Conservation (phyloP, 2,329 filamentous ascomycete species). For the Iodosphaeria phyllophila region DNA sequence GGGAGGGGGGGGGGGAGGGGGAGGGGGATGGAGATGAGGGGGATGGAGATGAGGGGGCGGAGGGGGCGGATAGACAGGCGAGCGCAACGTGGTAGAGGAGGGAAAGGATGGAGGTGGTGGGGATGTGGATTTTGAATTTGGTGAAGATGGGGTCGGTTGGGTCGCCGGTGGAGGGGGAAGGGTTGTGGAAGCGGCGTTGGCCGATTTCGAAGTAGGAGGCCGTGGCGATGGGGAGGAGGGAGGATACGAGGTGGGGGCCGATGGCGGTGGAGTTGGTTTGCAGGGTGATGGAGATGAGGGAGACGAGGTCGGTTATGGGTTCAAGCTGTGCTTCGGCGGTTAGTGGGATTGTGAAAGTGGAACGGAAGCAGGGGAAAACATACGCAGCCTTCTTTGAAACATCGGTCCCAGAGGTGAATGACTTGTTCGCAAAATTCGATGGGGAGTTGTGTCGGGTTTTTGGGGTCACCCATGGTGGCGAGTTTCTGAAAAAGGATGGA, state of each 20-base stretch:
- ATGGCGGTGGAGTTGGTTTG: slow-evolving; percentile 21
- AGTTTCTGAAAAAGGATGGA: slow-evolving; percentile 50
- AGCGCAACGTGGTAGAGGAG: slow-evolving; percentile 46
- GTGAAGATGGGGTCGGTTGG: slow-evolving; percentile 22
- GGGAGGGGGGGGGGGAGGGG: not conserved
- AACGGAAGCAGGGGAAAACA: slow-evolving; percentile 7
- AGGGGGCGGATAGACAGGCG: slow-evolving; percentile 28
- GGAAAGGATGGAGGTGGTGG: slow-evolving; percentile 43
- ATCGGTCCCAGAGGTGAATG: slow-evolving; percentile 49
- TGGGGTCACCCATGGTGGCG: slow-evolving; percentile 32
- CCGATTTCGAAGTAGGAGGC: slow-evolving; percentile 41
- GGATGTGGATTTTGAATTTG: slow-evolving; percentile 33
- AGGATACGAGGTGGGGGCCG: slow-evolving; percentile 37
- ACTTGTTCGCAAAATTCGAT: slow-evolving; percentile 45
- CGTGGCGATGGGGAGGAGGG: slow-evolving; percentile 34
- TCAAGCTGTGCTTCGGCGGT: slow-evolving; percentile 23
- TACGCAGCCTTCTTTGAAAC: slow-evolving; percentile 35
- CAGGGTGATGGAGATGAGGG: slow-evolving; percentile 11
- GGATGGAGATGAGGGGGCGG: not conserved
- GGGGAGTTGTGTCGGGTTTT: slow-evolving; percentile 33
- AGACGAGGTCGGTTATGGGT: slow-evolving; percentile 46
- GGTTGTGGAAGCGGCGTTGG: slow-evolving; percentile 32
- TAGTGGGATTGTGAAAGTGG: not conserved
- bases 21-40: not conserved
- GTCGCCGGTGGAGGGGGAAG: slow-evolving; percentile 23